Conservation (phyloP, 257 asterid genomes). For the Ilex asprella region DNA sequence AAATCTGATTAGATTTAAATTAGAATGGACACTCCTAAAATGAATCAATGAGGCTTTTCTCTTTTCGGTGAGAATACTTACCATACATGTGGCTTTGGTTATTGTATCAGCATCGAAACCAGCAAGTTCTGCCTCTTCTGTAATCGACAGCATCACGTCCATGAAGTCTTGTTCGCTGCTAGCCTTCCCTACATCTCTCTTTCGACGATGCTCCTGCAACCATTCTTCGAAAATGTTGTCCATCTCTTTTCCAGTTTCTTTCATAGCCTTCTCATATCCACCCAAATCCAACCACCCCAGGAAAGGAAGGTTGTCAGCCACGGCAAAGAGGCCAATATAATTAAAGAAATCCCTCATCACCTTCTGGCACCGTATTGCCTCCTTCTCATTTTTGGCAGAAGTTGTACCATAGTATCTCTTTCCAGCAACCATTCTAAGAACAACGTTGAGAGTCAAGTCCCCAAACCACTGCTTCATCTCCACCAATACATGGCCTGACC, state of each 20-base stretch:
- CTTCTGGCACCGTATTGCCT: slow-evolving; percentile 10
- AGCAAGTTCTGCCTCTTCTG: neutral
- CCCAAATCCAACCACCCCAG: slow-evolving; percentile 27
- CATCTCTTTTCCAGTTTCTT: slow-evolving; percentile 15
- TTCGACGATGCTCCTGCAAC: slow-evolving; percentile 25
- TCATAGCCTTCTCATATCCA: slow-evolving; percentile 28
- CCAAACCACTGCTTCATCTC: slow-evolving; percentile 30
- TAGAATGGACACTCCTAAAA: no score
- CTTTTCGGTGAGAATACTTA: neutral
- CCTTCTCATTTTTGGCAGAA: slow-evolving; percentile 3
- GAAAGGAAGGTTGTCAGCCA: slow-evolving; percentile 23
- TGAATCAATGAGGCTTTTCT: no score
- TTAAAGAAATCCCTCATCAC: slow-evolving; percentile 17
- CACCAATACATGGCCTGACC: slow-evolving; percentile 8
- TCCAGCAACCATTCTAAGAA: slow-evolving; percentile 20
- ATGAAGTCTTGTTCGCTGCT: slow-evolving; percentile 17
- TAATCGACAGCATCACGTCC: slow-evolving; percentile 21
- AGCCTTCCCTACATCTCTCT: neutral
- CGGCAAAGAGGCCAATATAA: slow-evolving; percentile 10
- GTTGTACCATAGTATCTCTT: slow-evolving; percentile 11
- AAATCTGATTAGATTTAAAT: no score
- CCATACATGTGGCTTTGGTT: slow-evolving; percentile 27
- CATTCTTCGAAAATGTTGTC: slow-evolving; percentile 22
- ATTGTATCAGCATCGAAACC: slow-evolving; percentile 19
- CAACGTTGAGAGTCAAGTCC: slow-evolving; percentile 17